Evolutionary conservation across 768 basidiomycete species (phyloP).

Genomic region (Tylopilus cervinicoccineus): DNA sequence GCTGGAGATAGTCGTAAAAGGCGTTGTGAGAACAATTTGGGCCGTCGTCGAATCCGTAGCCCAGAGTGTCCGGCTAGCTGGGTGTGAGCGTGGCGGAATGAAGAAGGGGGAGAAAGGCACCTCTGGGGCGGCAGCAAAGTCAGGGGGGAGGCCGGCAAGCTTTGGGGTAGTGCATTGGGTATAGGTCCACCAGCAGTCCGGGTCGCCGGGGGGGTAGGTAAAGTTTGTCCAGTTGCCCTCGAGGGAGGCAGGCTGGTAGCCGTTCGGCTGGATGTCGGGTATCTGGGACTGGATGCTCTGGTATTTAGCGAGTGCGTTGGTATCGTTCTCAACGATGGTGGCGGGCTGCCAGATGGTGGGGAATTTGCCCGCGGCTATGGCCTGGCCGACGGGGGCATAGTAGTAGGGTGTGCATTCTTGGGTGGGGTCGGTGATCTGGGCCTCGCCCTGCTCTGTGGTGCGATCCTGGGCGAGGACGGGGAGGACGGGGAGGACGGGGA

Average conservation of each 20-base stretch:
- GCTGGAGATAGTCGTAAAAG: conserved; percentile 48
- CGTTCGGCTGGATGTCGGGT: conserved; percentile 47
- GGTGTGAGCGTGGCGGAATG: not conserved
- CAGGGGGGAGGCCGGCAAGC: conserved; percentile 36
- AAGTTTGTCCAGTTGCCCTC: conserved; percentile 30
- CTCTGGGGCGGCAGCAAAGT: conserved; percentile 48
- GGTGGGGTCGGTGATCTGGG: not conserved
- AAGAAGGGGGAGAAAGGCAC: conserved; percentile 17
- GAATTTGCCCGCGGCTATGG: not conserved
- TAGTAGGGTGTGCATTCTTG: not conserved
- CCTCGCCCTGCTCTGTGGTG: not conserved
- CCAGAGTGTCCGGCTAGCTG: conserved; percentile 42
- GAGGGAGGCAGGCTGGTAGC: conserved; percentile 18
- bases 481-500: not conserved
- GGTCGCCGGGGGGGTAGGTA: conserved; percentile 39
- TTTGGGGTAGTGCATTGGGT: conserved; percentile 47
- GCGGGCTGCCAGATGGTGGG: not conserved
- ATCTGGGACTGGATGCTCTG: conserved; percentile 3
- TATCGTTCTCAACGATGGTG: not conserved
- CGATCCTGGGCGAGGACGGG: not conserved
- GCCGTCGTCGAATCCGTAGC: conserved; percentile 62
- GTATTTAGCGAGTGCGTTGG: not conserved
- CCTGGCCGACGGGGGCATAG: not conserved
- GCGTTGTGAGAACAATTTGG: conserved; percentile 62
- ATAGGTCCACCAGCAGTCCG: conserved; percentile 45